Evolutionary conservation across 306 rosid genomes (phyloP).

Genomic region (Herpetospermum pedunculosum): DNA sequence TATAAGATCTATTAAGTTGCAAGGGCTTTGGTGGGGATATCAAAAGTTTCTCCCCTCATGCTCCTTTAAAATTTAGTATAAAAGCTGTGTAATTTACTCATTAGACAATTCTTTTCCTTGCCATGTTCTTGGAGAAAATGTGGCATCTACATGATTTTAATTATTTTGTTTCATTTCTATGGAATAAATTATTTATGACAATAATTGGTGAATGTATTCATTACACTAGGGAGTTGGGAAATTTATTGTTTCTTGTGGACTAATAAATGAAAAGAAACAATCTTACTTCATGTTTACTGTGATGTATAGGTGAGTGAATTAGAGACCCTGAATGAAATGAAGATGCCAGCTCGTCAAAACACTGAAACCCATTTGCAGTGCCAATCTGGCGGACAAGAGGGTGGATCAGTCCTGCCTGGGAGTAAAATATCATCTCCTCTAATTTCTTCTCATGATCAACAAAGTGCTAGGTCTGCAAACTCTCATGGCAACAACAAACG

Average conservation of each 20-base stretch:
- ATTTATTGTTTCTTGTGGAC: neutral
- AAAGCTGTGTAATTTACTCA: neutral
- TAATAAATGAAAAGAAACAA: neutral
- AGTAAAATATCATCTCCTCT: constrained; percentile 26
- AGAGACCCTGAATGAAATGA: constrained; percentile 24
- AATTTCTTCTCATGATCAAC: constrained; percentile 37
- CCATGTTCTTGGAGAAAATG: neutral
- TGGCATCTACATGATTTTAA: neutral
- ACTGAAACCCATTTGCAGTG: constrained; percentile 27
- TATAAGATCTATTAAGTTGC: neutral
- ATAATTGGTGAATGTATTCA: neutral
- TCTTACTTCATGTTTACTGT: neutral
- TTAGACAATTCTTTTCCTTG: neutral
- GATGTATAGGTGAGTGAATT: constrained; percentile 40
- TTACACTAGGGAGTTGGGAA: neutral
- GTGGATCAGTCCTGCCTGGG: constrained; percentile 31
- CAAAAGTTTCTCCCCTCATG: neutral
- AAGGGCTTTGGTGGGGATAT: neutral
- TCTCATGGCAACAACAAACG: constrained; percentile 37
- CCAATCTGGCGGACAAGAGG: constrained; percentile 30
- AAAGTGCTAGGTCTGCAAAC: constrained; percentile 17
- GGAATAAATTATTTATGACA: neutral
- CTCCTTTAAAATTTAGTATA: neutral
- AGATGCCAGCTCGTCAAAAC: constrained; percentile 26
- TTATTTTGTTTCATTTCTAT: neutral